Evolutionary conservation across 1,284 basidiomycete species (phyloP), one percentile per base, ranked within the genome.

Genomic region (Pterula multifida): DNA sequence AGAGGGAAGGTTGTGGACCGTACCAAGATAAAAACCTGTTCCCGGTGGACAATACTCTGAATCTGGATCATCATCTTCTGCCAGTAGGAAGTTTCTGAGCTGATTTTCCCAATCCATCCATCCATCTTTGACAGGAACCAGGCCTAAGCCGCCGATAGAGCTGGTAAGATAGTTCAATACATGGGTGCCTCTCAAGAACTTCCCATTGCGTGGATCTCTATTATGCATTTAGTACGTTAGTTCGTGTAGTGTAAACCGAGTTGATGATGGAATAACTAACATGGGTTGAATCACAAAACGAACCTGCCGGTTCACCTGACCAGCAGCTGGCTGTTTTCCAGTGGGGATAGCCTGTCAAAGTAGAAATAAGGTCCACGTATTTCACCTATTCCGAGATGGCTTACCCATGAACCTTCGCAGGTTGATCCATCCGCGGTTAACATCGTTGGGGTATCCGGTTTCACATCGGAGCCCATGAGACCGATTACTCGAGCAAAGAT

Each of bases 351-450:
- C 57, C 63, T 62, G 63, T 46, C 62, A 62, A 21, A 64, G 50
- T 35, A n/a, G 9, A 9, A 35, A 32, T 15, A 15, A 32, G 6
- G 28, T 32, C 6, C 15, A 32, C 15, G 15, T 32, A 32, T 15
- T 32, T 32, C 28, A 32, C 15, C 28, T 6, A 15, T 15, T 15
- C 6, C 28, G 19, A 42, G 9, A 42, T 11, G 17, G 19, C 39
- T n/a, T 17, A 42, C 39, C 39, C 39, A 42, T 11, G 39, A 42
- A 6, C 39, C 39, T 53, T 64, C 63, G 15, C 60, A 58, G 3
- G 63, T 62, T 49, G 61, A 59, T 17, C 62, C 62, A 45, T 64
- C 63, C 48, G 58, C 56, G 36, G 63, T 64, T 61, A 64, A 61
- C 47, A 62, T 49, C 3, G 61, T 59, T 4, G 54, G 56, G 28